Base-by-base conservation (phyloP, 805 yeast genomes). In the Saccharomycopsis sp. region DNA sequence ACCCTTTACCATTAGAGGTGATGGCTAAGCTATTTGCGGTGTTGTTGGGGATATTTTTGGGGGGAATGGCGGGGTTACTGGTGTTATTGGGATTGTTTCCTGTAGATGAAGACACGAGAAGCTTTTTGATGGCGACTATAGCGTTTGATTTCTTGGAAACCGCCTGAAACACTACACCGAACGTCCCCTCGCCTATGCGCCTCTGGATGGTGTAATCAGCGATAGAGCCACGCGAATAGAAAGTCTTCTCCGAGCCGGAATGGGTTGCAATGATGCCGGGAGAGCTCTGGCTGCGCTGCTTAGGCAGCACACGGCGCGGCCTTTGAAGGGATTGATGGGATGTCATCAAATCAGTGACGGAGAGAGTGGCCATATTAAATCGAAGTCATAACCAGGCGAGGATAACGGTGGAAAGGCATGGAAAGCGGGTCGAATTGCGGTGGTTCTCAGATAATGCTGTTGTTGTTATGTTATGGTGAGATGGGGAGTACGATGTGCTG, bases 151-250 rank as follows among this genome's bases (percentile, higher is more conserved):
- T 75, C 44, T 81, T 62, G 62, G 75, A 78, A 9, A 68, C 72
- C 2, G 96, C 98, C 67, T 87, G 88, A 66, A 85, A 85, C 2
- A 93, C 99, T 56, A 90, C 89, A 25, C 96, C 96, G 71, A 88
- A 88, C 0, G 96, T 86, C n/a, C 96, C 96, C 65, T 87, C 87
- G 0, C 96, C 96, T 14, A 88, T 52, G 35, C 56, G 62, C 12
- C 49, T 44, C 22, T 44, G 49, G 22, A 44, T n/a, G 12, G 49
- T 12, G 49, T 44, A 44, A 17, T 44, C 49, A 17, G 49, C 3
- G 12, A 44, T 44, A 7, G 49, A 17, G 19, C 49, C 49, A 12
- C 12, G 3, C 7, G 22, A 17, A 7, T 44, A 12, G 22, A 44
- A 44, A 12, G 49, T 17, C 22, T 8, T 44, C 20, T 44, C 49